Base-by-base conservation (phyloP, 202 grass and related monocot genomes). In the Hordeum pubiflorum region DNA sequence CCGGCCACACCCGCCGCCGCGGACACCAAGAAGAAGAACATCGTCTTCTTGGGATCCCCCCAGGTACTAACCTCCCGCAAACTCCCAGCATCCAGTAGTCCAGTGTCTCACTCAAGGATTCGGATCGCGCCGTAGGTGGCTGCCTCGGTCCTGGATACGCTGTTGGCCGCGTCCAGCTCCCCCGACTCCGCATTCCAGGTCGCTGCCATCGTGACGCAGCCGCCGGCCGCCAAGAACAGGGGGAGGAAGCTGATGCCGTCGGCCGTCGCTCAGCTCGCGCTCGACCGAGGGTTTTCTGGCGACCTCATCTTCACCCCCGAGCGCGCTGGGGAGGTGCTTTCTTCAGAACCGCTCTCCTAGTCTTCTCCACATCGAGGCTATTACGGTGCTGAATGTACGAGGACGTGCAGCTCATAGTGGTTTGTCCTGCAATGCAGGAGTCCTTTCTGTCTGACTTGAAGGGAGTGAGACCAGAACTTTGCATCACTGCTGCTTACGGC, bases 401-500 rank as follows among this genome's bases (percentile, higher is more conserved):
- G 11, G 17, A 73, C 15, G 13, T 26, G 54, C 18, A 33, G 58
- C 36, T 69, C 31, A 20, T 57, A 41, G 21, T 60, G 18, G 36
- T 56, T 71, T 74, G 58, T 87, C 52, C 10, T 71, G 72, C 86
- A 85, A 82, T 89, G 90, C 86, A 94, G 92, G 92, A 76, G 69
- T 37, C 78, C n/a, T 98, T 94, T 76, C 80, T 93, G 55, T 88
- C 74, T 27, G 84, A 89, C 50, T 80, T 98, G 77, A 94, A 89
- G 84, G 82, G 63, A 36, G 15, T 93, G 64, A 89, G 68, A 69
- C 95, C 90, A 38, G 88, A 98, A 54, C 88, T 98, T 82, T 98
- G 92, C 88, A 57, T 98, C 82, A 94, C 90, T 31, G 92, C 84
- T 74, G 88, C 95, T 74, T 98, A 94, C 76, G 95, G 95, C 63